Evolutionary conservation across 129 eudicot genomes (phyloP).

Genomic region (Chrysanthemum makinoi): DNA sequence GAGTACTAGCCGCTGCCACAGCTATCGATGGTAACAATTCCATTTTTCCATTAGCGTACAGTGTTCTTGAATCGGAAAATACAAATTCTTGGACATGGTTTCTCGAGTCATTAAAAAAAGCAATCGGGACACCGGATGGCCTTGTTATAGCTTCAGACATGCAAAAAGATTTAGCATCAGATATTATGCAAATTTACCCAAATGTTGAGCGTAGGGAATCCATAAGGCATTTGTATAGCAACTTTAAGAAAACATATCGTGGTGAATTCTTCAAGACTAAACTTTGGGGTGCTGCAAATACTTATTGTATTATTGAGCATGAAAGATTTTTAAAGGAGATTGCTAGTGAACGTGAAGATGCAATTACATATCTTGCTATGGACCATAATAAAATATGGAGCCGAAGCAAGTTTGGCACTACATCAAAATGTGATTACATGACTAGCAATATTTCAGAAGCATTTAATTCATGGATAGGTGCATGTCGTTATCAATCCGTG

Average conservation of each 20-base stretch:
- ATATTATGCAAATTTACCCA: too few species aligned
- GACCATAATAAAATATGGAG: neutral
- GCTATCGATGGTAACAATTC: slow-evolving; percentile 1
- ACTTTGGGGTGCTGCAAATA: too few species aligned
- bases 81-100: too few species aligned
- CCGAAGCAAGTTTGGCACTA: neutral
- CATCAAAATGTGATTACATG: too few species aligned
- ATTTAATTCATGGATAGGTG: neutral
- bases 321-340: too few species aligned
- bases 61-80: neutral
- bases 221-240: neutral
- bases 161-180: neutral
- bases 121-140: too few species aligned
- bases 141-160: too few species aligned
- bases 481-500: neutral
- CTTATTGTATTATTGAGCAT: too few species aligned
- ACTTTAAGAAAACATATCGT: neutral
- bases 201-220: too few species aligned
- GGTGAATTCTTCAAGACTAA: too few species aligned
- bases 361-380: neutral
- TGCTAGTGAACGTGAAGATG: neutral
- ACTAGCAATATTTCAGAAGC: neutral
- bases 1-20: neutral
- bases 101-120: too few species aligned
- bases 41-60: neutral